Percentiles rank a stretch among this genome's conserved stretches.
phyloP scores from a whole-genome alignment of 108 stramenopile genomes.

The Cylindrotheca closterium region DNA sequence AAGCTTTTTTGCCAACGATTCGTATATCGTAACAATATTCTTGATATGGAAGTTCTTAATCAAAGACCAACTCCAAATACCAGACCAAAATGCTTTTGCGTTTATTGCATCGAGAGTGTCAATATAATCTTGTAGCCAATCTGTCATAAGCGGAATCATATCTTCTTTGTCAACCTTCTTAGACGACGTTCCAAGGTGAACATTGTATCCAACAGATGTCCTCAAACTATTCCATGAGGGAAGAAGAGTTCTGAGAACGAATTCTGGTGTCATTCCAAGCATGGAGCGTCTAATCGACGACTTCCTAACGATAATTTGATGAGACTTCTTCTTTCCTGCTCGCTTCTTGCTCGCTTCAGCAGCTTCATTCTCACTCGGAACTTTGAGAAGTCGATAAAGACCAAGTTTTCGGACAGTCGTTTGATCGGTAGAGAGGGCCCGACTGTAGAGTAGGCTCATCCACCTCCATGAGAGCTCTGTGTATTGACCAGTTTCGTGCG shows the following conservation, averaged over 20 bases:
- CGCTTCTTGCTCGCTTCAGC: constrained; percentile 12
- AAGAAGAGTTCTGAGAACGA: constrained; percentile 59
- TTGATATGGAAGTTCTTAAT: constrained; percentile 12
- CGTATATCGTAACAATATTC: constrained; percentile 23
- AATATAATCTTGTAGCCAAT: constrained; percentile 8
- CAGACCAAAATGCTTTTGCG: constrained; percentile 24
- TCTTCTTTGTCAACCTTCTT: constrained; percentile 18
- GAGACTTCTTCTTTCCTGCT: constrained; percentile 5
- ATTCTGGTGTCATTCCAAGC: constrained; percentile 16
- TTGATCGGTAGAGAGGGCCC: constrained; percentile 60
- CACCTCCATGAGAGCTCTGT: constrained; percentile 51
- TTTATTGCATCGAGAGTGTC: neutral
- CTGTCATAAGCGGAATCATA: constrained; percentile 29
- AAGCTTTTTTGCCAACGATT: constrained; percentile 10
- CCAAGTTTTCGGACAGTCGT: constrained; percentile 73
- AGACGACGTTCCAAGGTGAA: constrained; percentile 45
- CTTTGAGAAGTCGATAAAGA: constrained; percentile 61
- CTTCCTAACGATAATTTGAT: constrained; percentile 2
- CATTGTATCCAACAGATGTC: constrained; percentile 58
- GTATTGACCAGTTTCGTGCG: neutral
- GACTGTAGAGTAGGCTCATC: constrained; percentile 59
- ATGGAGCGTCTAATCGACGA: neutral
- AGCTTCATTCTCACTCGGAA: constrained; percentile 5
- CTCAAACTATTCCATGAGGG: constrained; percentile 69
- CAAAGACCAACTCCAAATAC: constrained; percentile 27